Evolutionary conservation across 2,329 filamentous ascomycete species (phyloP).

Genomic region (Cryphonectria radicalis): DNA sequence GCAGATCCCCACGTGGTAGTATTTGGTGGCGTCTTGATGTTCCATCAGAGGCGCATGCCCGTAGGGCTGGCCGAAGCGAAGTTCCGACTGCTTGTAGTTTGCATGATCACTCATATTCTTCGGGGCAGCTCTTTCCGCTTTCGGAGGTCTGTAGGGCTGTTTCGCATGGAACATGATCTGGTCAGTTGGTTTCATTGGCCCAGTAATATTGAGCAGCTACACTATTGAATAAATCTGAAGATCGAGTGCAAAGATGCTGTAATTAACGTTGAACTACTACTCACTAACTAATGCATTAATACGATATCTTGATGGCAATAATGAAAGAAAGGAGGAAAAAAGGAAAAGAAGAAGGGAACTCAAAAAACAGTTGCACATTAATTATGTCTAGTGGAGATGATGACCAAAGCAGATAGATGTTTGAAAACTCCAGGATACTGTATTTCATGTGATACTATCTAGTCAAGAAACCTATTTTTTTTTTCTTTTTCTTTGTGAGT

Average conservation of each 20-base stretch:
- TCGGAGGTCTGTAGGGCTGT: background rate
- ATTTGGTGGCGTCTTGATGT: background rate
- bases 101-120: background rate
- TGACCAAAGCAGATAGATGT: background rate
- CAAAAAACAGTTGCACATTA: background rate
- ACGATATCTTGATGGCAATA: no score
- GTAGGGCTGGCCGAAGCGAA: background rate
- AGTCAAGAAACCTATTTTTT: background rate
- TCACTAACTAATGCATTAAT: no score
- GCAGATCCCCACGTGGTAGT: background rate
- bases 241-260: background rate
- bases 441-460: background rate
- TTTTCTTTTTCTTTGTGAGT: background rate
- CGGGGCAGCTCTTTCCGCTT: background rate
- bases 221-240: background rate
- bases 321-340: background rate
- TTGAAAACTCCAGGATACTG: background rate
- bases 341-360: no score
- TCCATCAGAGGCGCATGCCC: background rate
- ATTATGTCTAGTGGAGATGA: background rate
- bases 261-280: no score
- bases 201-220: background rate
- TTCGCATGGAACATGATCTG: background rate
- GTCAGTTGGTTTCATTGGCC: background rate
- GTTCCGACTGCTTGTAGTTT: background rate